Evolutionary conservation across 208 protist genomes (phyloP).

Genomic region (Crithidia expoeki): DNA sequence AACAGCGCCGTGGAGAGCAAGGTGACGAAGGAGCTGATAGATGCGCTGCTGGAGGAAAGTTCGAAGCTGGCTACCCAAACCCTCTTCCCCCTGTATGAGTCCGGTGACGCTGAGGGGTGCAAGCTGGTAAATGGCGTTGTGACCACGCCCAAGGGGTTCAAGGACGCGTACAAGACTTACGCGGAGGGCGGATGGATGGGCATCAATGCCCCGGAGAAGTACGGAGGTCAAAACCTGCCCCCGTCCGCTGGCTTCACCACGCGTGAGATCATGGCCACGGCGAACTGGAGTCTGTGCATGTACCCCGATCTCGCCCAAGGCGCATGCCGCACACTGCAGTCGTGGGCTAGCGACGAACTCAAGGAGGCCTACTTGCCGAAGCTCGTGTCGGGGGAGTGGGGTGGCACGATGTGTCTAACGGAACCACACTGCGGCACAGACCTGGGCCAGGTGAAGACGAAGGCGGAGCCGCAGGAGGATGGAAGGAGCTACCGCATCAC

Average conservation of each 20-base stretch:
- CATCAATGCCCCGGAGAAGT: slow-evolving; percentile 72
- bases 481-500: slow-evolving; percentile 80
- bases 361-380: slow-evolving; percentile 82
- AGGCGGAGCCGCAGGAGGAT: slow-evolving; percentile 69
- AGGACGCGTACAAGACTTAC: slow-evolving; percentile 86
- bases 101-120: slow-evolving; percentile 62
- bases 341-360: slow-evolving; percentile 75
- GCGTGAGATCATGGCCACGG: slow-evolving; percentile 76
- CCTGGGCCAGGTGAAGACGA: slow-evolving; percentile 82
- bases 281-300: slow-evolving; percentile 89
- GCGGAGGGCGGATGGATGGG: slow-evolving; percentile 80
- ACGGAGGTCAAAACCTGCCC: slow-evolving; percentile 85
- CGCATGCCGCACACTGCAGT: slow-evolving; percentile 61
- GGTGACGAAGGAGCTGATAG: slow-evolving; percentile 77
- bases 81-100: slow-evolving; percentile 69
- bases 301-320: slow-evolving; percentile 81
- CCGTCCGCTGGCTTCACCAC: slow-evolving; percentile 61
- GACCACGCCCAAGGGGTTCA: slow-evolving; percentile 80
- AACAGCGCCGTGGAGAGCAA: slow-evolving; percentile 17
- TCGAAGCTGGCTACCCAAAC: slow-evolving; percentile 59
- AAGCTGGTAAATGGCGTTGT: slow-evolving; percentile 56
- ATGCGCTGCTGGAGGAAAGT: slow-evolving; percentile 72
- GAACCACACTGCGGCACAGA: slow-evolving; percentile 90
- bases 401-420: slow-evolving; percentile 92
- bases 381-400: slow-evolving; percentile 78